Base-by-base conservation (phyloP, 2,329 filamentous ascomycete species). In the Aspergillus aculeatus region DNA sequence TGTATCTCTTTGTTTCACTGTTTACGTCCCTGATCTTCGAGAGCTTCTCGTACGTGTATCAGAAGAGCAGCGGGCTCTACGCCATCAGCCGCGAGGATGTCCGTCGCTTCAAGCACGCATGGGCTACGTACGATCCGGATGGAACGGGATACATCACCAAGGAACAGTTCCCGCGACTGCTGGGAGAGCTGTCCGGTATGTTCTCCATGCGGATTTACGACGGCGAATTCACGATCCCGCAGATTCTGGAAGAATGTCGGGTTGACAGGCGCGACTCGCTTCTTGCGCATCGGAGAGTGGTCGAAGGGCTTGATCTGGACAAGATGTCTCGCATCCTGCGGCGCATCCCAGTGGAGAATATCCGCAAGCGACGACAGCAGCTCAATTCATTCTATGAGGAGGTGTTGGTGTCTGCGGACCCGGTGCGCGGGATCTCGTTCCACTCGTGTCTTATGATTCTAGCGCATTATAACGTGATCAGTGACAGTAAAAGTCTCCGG, bases 21-120 rank as follows among this genome's bases (percentile, higher is more conserved):
- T 99, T 99, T 75, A 94, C 99, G 60, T 99, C 95, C 52, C 87
- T 99, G 74, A 99, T 99, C 68, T 99, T 96, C 78, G 95, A 99
- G 80, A 98, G 93, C 77, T 99, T 99, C 83, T 96, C 92, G 74
- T 99, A 99, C 71, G 95, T 99, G 64, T 99, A 98, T 74, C 96
- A 99, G 78, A 87, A 92, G 64, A 97, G 94, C 62, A 96, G 91
- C 70, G 92, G 92, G n/a, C 84, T 97, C 68, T 92, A 90, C 5
- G 89, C 90, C 62, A 89, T 99, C 68, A 96, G 92, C 69, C 86
- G 95, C 65, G 92, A 97, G 68, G 95, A 99, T 74, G 92, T 98
- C 65, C 88, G 95, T 50, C 89, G 94, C 5, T 99, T 97, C 84
- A 99, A 99, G 77, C 92, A 98, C 78, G 95, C 95, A 1, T 99